Base-by-base conservation (phyloP, 345 rosid genomes). In the Eutrema heterophyllum region DNA sequence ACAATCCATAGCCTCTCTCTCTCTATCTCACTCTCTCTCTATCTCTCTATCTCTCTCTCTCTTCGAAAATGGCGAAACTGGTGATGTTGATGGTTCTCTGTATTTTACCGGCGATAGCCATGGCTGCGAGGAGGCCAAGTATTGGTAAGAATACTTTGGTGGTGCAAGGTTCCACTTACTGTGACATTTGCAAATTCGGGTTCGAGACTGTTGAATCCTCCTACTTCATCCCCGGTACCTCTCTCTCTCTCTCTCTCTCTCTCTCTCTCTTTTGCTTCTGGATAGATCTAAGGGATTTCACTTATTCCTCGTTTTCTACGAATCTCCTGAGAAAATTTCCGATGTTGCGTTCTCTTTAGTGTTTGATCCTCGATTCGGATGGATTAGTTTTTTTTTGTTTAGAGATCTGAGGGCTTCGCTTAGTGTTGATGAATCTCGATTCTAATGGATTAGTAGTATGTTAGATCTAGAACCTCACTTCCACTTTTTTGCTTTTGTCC, bases 151-250 rank as follows among this genome's bases (percentile, higher is more conserved):
- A 66, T 18, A 96, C 93, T 0, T 71, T 83, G 66, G 30, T 65
- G 8, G 89, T 92, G 10, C 49, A 67, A 56, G 99, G 97, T 3
- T 40, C 32, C 49, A 92, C 93, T n/a, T 88, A 72, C 89, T 95
- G 97, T 70, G 99, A 92, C 74, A 64, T 79, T 26, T 95, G 99
- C 88, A 87, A 72, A 5, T 87, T 87, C 82, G 97, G 97, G 24
- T 95, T 89, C 76, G 99, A 95, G 77, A 89, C 96, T 71, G 14
- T 84, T 66, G 90, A 84, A 24, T 79, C 91, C 52, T 76, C 82
- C 46, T 82, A 74, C 83, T 49, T 38, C 59, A 81, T 94, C 45
- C 74, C 89, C 5, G 97, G 98, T 94, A 44, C 0, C 1, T 16
- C 24, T 1, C 5, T 45, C 13, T 55, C 12, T n/a, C 16, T 0